A percentile compares a stretch with the other conserved stretches of the same genome.
phyloP scores from a whole-genome alignment of 768 basidiomycete genomes.

The Mycena vulgaris region DNA sequence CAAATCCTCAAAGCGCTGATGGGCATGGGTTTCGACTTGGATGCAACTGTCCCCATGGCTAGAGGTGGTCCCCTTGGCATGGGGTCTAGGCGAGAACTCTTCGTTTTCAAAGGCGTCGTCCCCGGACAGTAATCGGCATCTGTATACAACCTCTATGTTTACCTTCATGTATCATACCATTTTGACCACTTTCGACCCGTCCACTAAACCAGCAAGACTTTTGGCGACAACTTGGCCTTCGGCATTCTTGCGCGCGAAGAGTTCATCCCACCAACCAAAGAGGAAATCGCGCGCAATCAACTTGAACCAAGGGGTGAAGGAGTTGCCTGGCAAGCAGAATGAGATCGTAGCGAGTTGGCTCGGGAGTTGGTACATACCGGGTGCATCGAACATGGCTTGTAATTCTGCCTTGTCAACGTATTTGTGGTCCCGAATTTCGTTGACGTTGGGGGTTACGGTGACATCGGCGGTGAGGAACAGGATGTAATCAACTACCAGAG shows the following conservation, averaged over 20 bases:
- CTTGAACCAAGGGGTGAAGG: constrained; percentile 99
- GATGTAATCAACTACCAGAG: constrained; percentile 93
- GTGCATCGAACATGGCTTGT: constrained; percentile 89
- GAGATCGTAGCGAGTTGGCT: constrained; percentile 6
- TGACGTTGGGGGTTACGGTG: constrained; percentile 82
- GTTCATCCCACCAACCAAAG: constrained; percentile 98
- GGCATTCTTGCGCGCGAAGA: constrained; percentile 71
- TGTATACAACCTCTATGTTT: constrained; percentile 33
- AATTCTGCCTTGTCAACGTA: constrained; percentile 95
- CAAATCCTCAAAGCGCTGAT: constrained; percentile 74
- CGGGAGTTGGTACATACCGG: constrained; percentile 62
- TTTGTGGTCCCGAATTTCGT: constrained; percentile 92
- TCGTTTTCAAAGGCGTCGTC: constrained; percentile 71
- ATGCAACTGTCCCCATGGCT: constrained; percentile 77
- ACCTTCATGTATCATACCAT: constrained; percentile 57
- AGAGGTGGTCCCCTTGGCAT: constrained; percentile 60
- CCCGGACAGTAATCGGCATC: constrained; percentile 6
- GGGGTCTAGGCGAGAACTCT: constrained; percentile 68
- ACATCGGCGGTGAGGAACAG: constrained; percentile 95
- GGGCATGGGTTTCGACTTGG: constrained; percentile 71
- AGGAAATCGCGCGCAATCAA: constrained; percentile 97
- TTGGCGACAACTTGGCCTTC: constrained; percentile 76
- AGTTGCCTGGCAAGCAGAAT: constrained; percentile 69
- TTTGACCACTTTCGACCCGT: constrained; percentile 82
- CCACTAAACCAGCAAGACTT: constrained; percentile 74